Evolutionary conservation across 768 basidiomycete genomes (phyloP).

Genomic region (Xerocomus brunneocitrinus): DNA sequence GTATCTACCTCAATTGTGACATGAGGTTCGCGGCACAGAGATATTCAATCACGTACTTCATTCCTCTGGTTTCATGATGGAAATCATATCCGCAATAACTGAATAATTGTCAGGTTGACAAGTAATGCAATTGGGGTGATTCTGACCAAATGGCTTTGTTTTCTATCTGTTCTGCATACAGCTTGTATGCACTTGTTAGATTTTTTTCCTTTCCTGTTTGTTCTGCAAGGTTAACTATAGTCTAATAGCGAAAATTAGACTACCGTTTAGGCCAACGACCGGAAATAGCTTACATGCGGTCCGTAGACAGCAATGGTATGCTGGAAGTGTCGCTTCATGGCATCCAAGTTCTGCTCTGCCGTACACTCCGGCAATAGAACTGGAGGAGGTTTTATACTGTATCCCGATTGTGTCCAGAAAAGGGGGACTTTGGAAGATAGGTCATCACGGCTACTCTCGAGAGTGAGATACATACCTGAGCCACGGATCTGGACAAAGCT

Average conservation of each 20-base stretch:
- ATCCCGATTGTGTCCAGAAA: conserved; percentile 88
- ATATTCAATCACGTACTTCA: conserved; percentile 61
- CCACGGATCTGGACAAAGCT: conserved; percentile 89
- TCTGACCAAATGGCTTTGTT: conserved; percentile 55
- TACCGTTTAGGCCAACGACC: background rate
- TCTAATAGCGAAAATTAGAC: conserved; percentile 38
- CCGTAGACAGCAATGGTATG: conserved; percentile 67
- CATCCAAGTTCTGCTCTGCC: conserved; percentile 63
- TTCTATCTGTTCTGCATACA: conserved; percentile 56
- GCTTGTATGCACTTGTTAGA: conserved; percentile 74
- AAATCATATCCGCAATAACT: conserved; percentile 90
- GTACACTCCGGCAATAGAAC: conserved; percentile 70
- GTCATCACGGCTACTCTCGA: background rate
- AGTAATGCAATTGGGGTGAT: background rate
- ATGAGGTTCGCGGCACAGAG: background rate
- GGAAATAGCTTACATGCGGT: conserved; percentile 52
- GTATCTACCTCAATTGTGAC: conserved; percentile 46
- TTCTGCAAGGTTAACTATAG: conserved; percentile 86
- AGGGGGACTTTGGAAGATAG: conserved; percentile 62
- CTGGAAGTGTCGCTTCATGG: conserved; percentile 70
- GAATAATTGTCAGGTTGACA: background rate
- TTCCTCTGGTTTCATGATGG: conserved; percentile 88
- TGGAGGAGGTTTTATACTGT: conserved; percentile 85
- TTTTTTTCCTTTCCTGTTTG: conserved; percentile 82
- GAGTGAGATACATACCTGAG: conserved; percentile 53